These are phyloP conservation scores for Penicillium malachiteum DNA, from an alignment of 495 filamentous ascomycete genomes.

Conservation along the genomic window DNA sequence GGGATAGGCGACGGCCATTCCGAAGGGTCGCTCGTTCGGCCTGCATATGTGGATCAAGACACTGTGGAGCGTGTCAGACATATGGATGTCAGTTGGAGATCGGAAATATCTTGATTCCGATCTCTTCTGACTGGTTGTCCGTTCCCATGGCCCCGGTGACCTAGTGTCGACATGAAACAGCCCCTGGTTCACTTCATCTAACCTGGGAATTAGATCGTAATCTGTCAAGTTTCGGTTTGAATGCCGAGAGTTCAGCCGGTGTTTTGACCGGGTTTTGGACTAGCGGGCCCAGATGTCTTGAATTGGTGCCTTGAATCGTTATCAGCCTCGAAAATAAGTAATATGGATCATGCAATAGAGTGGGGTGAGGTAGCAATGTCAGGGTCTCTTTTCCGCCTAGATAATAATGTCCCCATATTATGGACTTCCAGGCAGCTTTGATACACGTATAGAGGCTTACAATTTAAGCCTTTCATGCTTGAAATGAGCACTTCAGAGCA, in stretches of 20 bases:
- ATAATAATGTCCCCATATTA: too few species aligned
- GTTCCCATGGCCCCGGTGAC: slow-evolving; percentile 4
- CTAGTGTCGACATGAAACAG: slow-evolving; percentile 1
- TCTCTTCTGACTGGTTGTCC: slow-evolving; percentile 1
- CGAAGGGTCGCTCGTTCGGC: not conserved
- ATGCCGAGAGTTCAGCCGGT: not conserved
- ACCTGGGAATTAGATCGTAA: slow-evolving; percentile 2
- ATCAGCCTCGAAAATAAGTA: too few species aligned
- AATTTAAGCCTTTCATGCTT: too few species aligned
- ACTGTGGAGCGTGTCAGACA: slow-evolving; percentile 5
- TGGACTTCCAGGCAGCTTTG: too few species aligned
- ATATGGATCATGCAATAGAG: too few species aligned
- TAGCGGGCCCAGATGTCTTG: not conserved
- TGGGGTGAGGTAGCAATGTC: too few species aligned
- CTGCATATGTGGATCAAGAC: not conserved
- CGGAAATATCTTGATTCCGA: not conserved
- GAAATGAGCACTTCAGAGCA: too few species aligned
- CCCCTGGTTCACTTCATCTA: slow-evolving; percentile 1
- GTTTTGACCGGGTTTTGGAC: not conserved
- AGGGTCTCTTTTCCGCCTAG: too few species aligned
- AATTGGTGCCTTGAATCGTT: too few species aligned
- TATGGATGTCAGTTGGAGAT: slow-evolving; percentile 3
- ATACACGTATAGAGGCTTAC: too few species aligned
- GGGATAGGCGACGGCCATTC: not conserved
- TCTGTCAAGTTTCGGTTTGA: not conserved